Evolutionary conservation across 345 rosid genomes (phyloP).

Genomic region (Viola odorata): DNA sequence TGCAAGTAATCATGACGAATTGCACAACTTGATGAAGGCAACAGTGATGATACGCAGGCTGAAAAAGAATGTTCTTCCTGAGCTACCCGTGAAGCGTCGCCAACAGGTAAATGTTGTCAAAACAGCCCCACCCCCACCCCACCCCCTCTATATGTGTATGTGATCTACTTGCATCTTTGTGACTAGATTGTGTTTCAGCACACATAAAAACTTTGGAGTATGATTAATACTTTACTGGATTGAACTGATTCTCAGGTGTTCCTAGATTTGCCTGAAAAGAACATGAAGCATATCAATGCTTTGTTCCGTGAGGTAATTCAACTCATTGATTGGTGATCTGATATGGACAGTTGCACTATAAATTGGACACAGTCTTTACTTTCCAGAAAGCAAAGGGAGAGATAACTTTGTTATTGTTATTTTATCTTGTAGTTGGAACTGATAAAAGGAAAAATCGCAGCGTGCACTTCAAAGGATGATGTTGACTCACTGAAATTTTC

Average conservation of each 20-base stretch:
- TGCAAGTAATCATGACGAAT: conserved; percentile 92
- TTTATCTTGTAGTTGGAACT: conserved; percentile 55
- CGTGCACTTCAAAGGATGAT: conserved; percentile 68
- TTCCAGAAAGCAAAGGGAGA: background rate
- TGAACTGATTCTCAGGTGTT: conserved; percentile 57
- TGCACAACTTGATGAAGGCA: conserved; percentile 95
- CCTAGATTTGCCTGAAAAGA: conserved; percentile 73
- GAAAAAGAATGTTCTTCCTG: conserved; percentile 80
- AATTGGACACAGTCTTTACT: background rate
- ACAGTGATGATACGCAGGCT: conserved; percentile 94
- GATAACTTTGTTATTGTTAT: conserved; percentile 10
- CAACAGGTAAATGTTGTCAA: conserved; percentile 79
- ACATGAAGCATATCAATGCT: conserved; percentile 71
- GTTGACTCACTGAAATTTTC: conserved; percentile 59
- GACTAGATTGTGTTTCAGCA: too few relatives aligned
- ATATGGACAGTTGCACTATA: conserved; percentile 5
- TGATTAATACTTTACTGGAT: too few relatives aligned
- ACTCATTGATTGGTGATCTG: conserved; percentile 3
- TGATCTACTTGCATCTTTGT: too few relatives aligned
- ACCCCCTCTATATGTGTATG: too few relatives aligned
- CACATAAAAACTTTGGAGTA: too few relatives aligned
- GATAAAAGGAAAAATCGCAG: conserved; percentile 59
- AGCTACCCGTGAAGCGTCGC: conserved; percentile 88
- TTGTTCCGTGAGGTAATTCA: conserved; percentile 74
- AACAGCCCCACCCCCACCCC: too few relatives aligned